These are phyloP conservation scores for Leishmania guyanensis DNA, from an alignment of 208 protist genomes.

Conservation along the genomic window DNA sequence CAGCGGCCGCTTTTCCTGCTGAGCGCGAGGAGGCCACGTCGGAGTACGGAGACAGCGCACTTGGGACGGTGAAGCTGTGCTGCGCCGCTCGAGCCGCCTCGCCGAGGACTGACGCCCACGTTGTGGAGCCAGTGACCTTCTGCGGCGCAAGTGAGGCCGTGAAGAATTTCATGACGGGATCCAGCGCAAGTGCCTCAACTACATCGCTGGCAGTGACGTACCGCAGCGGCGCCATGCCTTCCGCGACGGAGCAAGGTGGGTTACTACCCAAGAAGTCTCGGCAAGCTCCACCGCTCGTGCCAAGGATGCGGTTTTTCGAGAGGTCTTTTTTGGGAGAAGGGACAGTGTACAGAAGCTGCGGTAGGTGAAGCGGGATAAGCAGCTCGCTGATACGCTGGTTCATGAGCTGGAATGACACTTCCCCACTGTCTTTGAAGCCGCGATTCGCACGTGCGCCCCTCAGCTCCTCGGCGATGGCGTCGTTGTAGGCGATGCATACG, in stretches of 20 bases:
- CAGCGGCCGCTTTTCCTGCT: not conserved
- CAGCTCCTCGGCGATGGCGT: constrained; percentile 45
- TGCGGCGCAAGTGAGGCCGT: constrained; percentile 37
- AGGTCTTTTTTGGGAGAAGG: constrained; percentile 29
- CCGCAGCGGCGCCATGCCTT: constrained; percentile 16
- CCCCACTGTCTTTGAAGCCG: constrained; percentile 21
- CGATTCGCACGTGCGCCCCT: constrained; percentile 16
- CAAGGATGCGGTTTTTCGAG: constrained; percentile 24
- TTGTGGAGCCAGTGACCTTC: constrained; percentile 9
- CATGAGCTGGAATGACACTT: constrained; percentile 49
- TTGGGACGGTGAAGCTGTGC: constrained; percentile 26
- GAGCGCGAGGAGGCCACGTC: not conserved
- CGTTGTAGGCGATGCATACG: constrained; percentile 68
- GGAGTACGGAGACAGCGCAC: constrained; percentile 6
- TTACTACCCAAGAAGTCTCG: not conserved
- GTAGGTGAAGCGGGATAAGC: constrained; percentile 60
- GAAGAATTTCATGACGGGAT: constrained; percentile 80
- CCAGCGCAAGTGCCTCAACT: constrained; percentile 59
- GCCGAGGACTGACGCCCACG: constrained; percentile 41
- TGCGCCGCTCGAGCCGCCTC: constrained; percentile 35
- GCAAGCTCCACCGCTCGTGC: not conserved
- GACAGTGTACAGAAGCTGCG: constrained; percentile 53
- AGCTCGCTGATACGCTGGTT: constrained; percentile 56
- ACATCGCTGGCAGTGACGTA: constrained; percentile 42
- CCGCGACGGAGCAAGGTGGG: not conserved